Percentiles rank a stretch among this genome's conserved stretches.
These are phyloP conservation scores for Cucurbita maxima DNA, from an alignment of 306 rosid species.

Conservation along the genomic window DNA sequence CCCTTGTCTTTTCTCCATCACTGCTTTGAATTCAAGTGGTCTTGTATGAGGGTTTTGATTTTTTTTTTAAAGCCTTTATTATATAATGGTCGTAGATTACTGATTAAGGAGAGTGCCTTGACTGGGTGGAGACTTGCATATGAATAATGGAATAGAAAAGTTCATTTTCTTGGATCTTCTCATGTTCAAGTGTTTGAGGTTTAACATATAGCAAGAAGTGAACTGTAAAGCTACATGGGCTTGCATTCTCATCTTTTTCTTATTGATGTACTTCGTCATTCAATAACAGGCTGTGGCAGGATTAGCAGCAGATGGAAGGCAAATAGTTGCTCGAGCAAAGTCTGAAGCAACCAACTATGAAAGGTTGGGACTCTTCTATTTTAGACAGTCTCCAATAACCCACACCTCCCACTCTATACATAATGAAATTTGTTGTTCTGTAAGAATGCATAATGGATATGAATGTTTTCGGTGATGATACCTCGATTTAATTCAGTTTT, in stretches of 20 bases:
- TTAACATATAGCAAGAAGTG: neutral
- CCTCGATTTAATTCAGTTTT: neutral
- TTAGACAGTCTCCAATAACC: neutral
- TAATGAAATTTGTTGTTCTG: neutral
- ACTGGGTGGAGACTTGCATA: neutral
- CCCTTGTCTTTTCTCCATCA: neutral
- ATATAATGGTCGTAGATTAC: neutral
- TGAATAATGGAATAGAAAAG: neutral
- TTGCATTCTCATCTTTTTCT: neutral
- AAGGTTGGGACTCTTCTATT: constrained; percentile 27
- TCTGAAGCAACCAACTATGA: constrained; percentile 83
- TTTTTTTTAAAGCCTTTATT: neutral
- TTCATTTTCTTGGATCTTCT: neutral
- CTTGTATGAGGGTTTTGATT: neutral
- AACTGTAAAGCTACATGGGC: neutral
- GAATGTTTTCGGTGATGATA: neutral
- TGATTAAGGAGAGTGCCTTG: neutral
- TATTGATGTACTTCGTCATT: neutral
- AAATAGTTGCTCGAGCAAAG: constrained; percentile 51
- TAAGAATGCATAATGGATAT: neutral
- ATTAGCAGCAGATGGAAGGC: constrained; percentile 52
- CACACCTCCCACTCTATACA: neutral
- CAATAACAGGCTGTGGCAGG: constrained; percentile 70
- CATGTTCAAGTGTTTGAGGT: neutral
- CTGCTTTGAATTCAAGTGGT: neutral